Conservation (phyloP, 805 yeast species). For the Pichia ethanolica region DNA sequence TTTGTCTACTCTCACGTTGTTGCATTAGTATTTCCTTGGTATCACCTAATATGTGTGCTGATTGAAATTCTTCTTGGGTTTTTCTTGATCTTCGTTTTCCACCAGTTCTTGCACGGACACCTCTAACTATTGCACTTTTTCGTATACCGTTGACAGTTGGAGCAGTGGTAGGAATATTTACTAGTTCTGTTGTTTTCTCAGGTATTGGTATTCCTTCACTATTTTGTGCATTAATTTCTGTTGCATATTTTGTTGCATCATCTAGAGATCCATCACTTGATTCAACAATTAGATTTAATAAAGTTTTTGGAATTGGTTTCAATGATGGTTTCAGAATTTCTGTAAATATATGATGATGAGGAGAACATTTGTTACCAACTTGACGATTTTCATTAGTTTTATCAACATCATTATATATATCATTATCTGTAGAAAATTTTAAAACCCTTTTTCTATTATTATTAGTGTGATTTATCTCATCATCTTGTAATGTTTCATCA, state of each 20-base stretch:
- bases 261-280: conserved; percentile 51
- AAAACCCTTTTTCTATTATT: not conserved
- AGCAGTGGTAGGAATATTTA: conserved; percentile 45
- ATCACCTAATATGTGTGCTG: conserved; percentile 2
- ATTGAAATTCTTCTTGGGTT: not conserved
- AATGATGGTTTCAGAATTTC: conserved; percentile 28
- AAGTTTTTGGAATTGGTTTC: conserved; percentile 21
- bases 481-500: conserved; percentile 4
- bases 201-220: conserved; percentile 59
- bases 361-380: conserved; percentile 30
- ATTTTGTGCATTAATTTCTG: conserved; percentile 57
- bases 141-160: conserved; percentile 25
- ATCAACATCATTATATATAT: not conserved
- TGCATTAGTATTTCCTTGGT: not conserved
- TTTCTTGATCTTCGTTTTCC: not conserved
- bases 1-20: conserved; percentile 1
- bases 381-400: not conserved
- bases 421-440: not conserved
- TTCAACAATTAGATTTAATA: conserved; percentile 48
- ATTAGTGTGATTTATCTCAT: not conserved
- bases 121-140: conserved; percentile 31
- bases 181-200: conserved; percentile 47
- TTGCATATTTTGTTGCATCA: conserved; percentile 64
- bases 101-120: conserved; percentile 22
- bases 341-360: conserved; percentile 24